phyloP scores from a whole-genome alignment of 352 stramenopile genomes.

The Globisporangium nodosum region DNA sequence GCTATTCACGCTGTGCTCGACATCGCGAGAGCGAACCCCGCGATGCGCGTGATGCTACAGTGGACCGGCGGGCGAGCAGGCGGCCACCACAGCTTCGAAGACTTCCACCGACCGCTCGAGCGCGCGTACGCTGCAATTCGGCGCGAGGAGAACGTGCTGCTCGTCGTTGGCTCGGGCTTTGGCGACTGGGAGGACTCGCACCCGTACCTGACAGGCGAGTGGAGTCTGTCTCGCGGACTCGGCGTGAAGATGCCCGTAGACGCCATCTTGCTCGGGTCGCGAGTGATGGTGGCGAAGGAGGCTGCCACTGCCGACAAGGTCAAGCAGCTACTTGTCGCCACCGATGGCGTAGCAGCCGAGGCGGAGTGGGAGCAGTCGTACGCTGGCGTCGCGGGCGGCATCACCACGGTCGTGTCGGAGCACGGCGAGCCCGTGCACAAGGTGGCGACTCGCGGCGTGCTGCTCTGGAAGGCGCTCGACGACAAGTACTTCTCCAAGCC shows the following conservation, averaged over 20 bases:
- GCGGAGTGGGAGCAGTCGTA: constrained; percentile 60
- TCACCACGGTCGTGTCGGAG: constrained; percentile 83
- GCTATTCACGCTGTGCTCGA: constrained; percentile 74
- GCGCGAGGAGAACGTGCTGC: constrained; percentile 70
- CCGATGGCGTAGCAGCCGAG: constrained; percentile 55
- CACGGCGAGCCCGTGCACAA: constrained; percentile 85
- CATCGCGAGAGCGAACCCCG: constrained; percentile 38
- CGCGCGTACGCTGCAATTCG: constrained; percentile 74
- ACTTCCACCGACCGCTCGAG: constrained; percentile 80
- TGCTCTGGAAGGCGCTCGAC: constrained; percentile 84
- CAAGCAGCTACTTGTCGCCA: constrained; percentile 82
- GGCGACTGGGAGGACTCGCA: constrained; percentile 79
- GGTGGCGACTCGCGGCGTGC: constrained; percentile 65
- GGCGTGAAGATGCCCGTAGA: too few relatives aligned
- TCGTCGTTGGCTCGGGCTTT: constrained; percentile 85
- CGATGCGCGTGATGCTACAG: constrained; percentile 82
- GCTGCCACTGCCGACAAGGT: constrained; percentile 77
- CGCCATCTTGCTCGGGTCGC: constrained; percentile 76
- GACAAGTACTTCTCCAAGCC: constrained; percentile 81
- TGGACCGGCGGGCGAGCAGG: constrained; percentile 83
- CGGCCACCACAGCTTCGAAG: constrained; percentile 87
- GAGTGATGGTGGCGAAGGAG: constrained; percentile 86
- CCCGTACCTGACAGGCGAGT: constrained; percentile 80
- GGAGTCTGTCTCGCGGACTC: constrained; percentile 60
- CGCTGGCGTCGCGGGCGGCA: constrained; percentile 49